Conservation (phyloP, 495 filamentous ascomycete genomes). For the Sphaerosporella brunnea region DNA sequence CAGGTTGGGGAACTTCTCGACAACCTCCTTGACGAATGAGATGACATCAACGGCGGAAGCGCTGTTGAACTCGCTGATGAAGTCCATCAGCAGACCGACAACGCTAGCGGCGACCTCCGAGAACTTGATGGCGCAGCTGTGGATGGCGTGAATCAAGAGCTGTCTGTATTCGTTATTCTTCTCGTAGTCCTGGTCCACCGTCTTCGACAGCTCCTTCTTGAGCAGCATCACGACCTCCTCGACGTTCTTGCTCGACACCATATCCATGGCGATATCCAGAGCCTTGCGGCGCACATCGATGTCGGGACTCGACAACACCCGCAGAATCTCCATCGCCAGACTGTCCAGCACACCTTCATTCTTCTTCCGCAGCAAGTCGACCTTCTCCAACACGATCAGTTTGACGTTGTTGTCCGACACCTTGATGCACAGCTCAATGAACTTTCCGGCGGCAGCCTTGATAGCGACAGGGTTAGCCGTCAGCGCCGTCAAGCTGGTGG, state of each 20-base stretch:
- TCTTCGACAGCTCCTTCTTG: conserved; percentile 95
- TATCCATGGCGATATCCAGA: conserved; percentile 77
- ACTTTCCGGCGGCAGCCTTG: conserved; percentile 87
- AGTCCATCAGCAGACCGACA: conserved; percentile 96
- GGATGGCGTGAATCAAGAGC: conserved; percentile 88
- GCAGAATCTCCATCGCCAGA: conserved; percentile 91
- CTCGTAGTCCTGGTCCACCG: conserved; percentile 95
- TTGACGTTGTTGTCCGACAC: conserved; percentile 99
- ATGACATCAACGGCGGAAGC: conserved; percentile 95
- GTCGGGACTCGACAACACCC: conserved; percentile 78
- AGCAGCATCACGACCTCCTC: conserved; percentile 91
- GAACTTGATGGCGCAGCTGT: conserved; percentile 96
- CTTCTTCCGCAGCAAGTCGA: conserved; percentile 75
- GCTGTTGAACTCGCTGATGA: conserved; percentile 96
- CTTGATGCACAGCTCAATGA: conserved; percentile 91
- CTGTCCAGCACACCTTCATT: conserved; percentile 92
- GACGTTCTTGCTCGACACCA: conserved; percentile 98
- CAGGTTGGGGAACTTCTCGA: conserved; percentile 90
- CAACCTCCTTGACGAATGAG: conserved; percentile 95
- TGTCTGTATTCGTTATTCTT: conserved; percentile 97
- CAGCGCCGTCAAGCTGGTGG: conserved; percentile 86
- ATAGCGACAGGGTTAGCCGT: conserved; percentile 95
- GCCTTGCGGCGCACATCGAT: conserved; percentile 92
- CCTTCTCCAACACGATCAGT: conserved; percentile 87
- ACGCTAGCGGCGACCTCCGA: conserved; percentile 95